Percentiles rank a stretch among this genome's conserved stretches.
These are phyloP conservation scores for Tephrocybe sp. DNA, from an alignment of 768 basidiomycete genomes.

Conservation along the genomic window DNA sequence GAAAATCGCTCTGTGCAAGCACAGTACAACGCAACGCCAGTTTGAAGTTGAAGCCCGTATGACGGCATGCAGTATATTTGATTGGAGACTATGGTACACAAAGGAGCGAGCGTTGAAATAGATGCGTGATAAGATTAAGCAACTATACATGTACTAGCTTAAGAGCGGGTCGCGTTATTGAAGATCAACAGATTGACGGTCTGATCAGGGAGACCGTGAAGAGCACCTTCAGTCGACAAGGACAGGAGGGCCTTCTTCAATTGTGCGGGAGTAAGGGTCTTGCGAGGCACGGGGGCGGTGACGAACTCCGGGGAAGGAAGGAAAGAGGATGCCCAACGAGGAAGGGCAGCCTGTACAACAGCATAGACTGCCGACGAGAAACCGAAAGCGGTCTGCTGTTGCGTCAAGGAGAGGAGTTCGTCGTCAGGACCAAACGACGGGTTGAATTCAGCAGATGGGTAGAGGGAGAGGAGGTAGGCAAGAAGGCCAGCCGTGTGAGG, in stretches of 20 bases:
- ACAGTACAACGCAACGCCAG: too few relatives aligned
- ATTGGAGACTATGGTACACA: constrained; percentile 10
- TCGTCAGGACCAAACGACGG: constrained; percentile 41
- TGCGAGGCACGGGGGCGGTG: constrained; percentile 40
- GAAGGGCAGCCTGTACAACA: constrained; percentile 52
- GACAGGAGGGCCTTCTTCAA: constrained; percentile 73
- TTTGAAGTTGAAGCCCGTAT: too few relatives aligned
- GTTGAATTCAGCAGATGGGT: constrained; percentile 65
- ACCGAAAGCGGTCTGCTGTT: constrained; percentile 30
- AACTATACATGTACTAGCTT: constrained; percentile 1
- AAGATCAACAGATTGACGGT: constrained; percentile 75
- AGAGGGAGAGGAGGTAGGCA: constrained; percentile 90
- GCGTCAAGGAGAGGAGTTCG: constrained; percentile 30
- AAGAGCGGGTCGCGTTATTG: constrained; percentile 65
- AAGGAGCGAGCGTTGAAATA: constrained; percentile 2
- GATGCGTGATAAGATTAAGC: constrained; percentile 9
- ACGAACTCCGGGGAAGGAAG: constrained; percentile 50
- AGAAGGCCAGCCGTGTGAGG: constrained; percentile 89
- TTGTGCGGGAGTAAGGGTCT: constrained; percentile 59
- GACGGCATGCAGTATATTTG: neutral
- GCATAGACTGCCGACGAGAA: constrained; percentile 49
- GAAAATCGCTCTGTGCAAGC: too few relatives aligned
- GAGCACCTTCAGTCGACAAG: constrained; percentile 50
- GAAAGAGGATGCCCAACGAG: constrained; percentile 54
- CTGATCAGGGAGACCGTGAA: constrained; percentile 47